Evolutionary conservation across 139 green algal genomes (phyloP), one percentile per base, ranked within the genome.

Genomic region (Eudorina sp.): DNA sequence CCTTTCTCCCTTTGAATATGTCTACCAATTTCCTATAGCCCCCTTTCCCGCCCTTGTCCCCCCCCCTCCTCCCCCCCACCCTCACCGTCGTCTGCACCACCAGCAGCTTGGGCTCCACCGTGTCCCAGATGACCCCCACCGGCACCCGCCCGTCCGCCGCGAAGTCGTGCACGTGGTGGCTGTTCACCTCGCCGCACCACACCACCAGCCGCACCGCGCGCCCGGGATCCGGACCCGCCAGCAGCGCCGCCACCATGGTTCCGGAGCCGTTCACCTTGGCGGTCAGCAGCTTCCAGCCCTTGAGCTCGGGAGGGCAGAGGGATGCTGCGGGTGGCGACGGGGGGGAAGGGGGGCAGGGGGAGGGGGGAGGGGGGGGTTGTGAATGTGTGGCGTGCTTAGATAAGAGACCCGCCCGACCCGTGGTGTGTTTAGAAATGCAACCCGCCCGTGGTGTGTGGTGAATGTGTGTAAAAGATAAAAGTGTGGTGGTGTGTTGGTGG

Each of bases 221-320:
- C 1, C 60, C 74, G 31, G 58, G 79, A 34, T 88, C 76, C 18
- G 84, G 89, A 13, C 58, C 36, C 77, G 55, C 81, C 55, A 70
- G 55, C 38, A 93, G 58, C 38, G 85, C 92, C 4, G 81, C 74
- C 34, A 96, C 93, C 90, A 94, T 91, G 53, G 66, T 93, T 80
- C 95, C 94, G 38, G 85, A 90, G 77, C 88, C 91, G 78, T 97
- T 97, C 45, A 93, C 86, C 4, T 90, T 88, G 21, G 96, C 80
- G 16, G 89, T 77, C 34, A 88, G 46, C 4, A 95, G 53, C 45
- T 88, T 83, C 58, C 89, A 68, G 82, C 31, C 73, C 14, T 88
- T 86, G 41, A 77, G 29, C 51, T 86, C 69, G 25, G 86, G 66
- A 0, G 90, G 76, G 23, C 92, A n/a, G 21, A 95, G 76, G 58